Evolutionary conservation across 495 filamentous ascomycete genomes (phyloP).

Genomic region (Tuber borchii): DNA sequence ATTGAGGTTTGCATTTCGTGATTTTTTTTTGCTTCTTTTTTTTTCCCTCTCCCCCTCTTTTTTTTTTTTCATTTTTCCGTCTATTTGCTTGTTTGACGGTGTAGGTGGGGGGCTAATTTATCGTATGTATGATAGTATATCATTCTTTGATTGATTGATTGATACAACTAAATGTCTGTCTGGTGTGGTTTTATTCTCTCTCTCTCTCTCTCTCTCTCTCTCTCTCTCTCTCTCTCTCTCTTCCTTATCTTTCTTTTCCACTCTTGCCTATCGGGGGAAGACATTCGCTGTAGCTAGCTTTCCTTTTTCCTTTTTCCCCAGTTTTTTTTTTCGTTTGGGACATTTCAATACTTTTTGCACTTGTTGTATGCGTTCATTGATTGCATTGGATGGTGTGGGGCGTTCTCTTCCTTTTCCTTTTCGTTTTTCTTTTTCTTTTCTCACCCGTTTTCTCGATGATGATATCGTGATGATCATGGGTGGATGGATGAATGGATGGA

Average conservation of each 20-base stretch:
- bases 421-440: background rate
- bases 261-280: background rate
- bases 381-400: slow-evolving; percentile 4
- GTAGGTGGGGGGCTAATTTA: slow-evolving; percentile 11
- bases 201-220: too few species aligned
- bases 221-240: background rate
- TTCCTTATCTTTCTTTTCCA: background rate
- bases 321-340: slow-evolving; percentile 16
- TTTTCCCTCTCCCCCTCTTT: too few species aligned
- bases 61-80: background rate
- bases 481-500: slow-evolving; percentile 18
- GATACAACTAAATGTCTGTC: background rate
- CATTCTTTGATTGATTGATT: slow-evolving; percentile 7
- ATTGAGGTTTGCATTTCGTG: slow-evolving; percentile 33
- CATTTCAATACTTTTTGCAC: background rate
- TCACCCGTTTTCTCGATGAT: slow-evolving; percentile 16
- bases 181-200: background rate
- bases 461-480: slow-evolving; percentile 29
- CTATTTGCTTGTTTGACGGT: background rate
- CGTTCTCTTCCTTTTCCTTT: background rate
- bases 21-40: background rate
- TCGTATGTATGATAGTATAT: slow-evolving; percentile 30
- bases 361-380: background rate
- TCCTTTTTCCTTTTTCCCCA: slow-evolving; percentile 2
- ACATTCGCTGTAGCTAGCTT: background rate